Conservation (phyloP, 2,329 filamentous ascomycete genomes). For the Fusarium sp. region DNA sequence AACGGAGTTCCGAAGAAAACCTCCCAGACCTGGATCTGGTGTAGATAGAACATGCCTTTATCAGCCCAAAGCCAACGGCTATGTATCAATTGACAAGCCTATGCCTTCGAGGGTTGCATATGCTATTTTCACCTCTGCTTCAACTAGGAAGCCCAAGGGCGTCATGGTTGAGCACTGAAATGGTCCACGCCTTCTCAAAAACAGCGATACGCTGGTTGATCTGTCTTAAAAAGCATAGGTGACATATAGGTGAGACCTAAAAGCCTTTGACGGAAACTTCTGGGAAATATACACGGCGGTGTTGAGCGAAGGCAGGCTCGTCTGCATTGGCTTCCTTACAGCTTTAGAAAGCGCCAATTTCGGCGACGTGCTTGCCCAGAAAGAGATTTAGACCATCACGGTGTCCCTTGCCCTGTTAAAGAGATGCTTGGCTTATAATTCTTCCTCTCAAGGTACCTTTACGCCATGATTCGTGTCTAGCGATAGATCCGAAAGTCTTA, state of each 20-base stretch:
- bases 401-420: background rate
- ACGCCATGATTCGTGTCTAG: slow-evolving; percentile 32
- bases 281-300: background rate
- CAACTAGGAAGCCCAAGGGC: slow-evolving; percentile 43
- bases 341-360: background rate
- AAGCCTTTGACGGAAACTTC: background rate
- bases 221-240: background rate
- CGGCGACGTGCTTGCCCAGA: background rate
- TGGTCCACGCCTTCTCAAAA: background rate
- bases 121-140: slow-evolving; percentile 45
- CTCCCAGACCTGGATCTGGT: no score
- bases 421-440: background rate
- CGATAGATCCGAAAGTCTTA: slow-evolving; percentile 32
- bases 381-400: no score
- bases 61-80: no score
- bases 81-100: no score
- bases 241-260: background rate
- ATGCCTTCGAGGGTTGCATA: slow-evolving; percentile 32
- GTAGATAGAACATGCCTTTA: no score
- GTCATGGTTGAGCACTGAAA: slow-evolving; percentile 34
- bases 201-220: background rate
- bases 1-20: no score
- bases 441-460: background rate
- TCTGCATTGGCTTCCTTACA: background rate
- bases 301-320: background rate